Base-by-base conservation (phyloP, 1,139 yeast genomes). In the Yamadazyma dendronema region DNA sequence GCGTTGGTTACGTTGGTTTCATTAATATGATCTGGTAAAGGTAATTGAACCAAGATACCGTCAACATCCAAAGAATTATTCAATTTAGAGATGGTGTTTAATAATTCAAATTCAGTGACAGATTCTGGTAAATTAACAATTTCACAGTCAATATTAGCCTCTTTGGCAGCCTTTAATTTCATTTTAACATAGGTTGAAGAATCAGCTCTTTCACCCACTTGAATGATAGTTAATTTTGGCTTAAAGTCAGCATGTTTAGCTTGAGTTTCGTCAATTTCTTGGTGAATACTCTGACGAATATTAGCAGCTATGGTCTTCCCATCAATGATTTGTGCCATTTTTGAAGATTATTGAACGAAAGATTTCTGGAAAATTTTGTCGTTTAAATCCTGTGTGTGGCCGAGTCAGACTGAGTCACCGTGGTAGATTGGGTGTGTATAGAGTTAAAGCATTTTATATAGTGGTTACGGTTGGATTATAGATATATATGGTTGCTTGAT, bases 111-210 rank as follows among this genome's bases (percentile, higher is more conserved):
- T 57, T 84, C 81, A 25, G 78, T 61, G 39, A 74, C 69, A 29
- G 68, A 63, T 44, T 80, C 94, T 13, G 87, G 79, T 50, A 88
- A 72, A 44, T 77, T 79, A 52, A 84, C 67, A 44, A 87, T 72
- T 36, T 77, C 72, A 59, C 95, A 89, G 23, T 69, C 71, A 48
- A 92, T 84, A 42, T 81, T 79, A 27, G 96, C 92, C 56, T 86
- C 94, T 47, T 74, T 67, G 23, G 97, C 96, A 19, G 97, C 97
- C 67, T 83, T 86, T 50, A 87, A 71, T 69, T 92, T 92, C 96
- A 92, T 90, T 50, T 83, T 80, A 40, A 92, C 97, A 63, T 92
- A 92, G n/a, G 96, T 86, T 35, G 87, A 74, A 10, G 97, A 88
- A 59, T 92, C 98, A 28, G 87, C 90, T 55, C 97, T 76, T 34